Evolutionary conservation across 495 filamentous ascomycete genomes (phyloP), one percentile per base, ranked within the genome.

Genomic region (Lepidopterella palustris): DNA sequence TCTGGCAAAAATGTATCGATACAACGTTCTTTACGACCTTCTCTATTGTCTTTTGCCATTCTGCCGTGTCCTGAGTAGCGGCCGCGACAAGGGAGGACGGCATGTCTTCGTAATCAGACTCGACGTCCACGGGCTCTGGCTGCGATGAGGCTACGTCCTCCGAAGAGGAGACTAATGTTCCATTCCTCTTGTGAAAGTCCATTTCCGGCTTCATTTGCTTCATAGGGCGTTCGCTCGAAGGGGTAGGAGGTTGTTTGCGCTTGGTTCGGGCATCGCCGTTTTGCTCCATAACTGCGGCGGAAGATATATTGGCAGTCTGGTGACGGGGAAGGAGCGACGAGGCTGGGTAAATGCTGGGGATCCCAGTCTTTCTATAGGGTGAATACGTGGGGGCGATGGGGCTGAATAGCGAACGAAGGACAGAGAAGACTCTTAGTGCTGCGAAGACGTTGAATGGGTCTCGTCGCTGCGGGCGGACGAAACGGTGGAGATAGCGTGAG

Each of bases 1-100:
- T 97, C 77, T 97, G 92, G 71, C 92, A 97, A 77, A 99, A 99
- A 61, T 95, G 89, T 71, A 99, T 97, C 11, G 90, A 95, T 28
- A 99, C 95, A 1, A 97, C 93, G 54, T 87, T 95, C 62, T 83
- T 81, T 23, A 99, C 92, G 2, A 97, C 95, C 42, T 80, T 83
- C 76, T 97, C 90, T 62, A 99, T 96, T 2, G 92, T 96, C 11
- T 83, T 87, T 71, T 97, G 95, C 93, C 93, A 99, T 74, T 98
- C 95, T 26, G 87, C 89, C 8, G 90, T 92, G 65, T 98, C 92
- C 39, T 88, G 82, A 29, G 84, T 77, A 1, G 82, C 79, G 45
- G 75, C 60, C 0, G 55, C 57, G 42, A 68, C 45, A 29, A 45
- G 53, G 5, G 61, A 5, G 15, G 59, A 49, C 8, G 39, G 56